Evolutionary conservation across 1,284 basidiomycete species (phyloP), one percentile per base, ranked within the genome.

Genomic region (Rhodofomes roseus): DNA sequence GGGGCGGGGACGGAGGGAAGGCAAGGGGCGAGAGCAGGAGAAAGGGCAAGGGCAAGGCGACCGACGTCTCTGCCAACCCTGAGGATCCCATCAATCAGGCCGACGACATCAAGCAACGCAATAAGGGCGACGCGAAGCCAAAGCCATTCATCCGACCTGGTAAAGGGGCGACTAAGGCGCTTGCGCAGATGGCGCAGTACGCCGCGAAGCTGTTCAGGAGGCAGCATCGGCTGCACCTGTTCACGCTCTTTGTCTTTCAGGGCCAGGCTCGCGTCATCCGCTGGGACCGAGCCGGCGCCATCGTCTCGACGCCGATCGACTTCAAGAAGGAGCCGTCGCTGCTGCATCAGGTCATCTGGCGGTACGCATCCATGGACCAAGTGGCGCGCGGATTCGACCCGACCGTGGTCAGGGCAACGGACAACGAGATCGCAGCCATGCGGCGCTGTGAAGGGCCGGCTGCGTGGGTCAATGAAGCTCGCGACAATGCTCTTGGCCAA

Each of bases 261-360:
- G 12, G 53, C 40, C 27, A 25, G 27, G n/a, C n/a, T n/a, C n/a
- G n/a, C n/a, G n/a, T n/a, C n/a, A n/a, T n/a, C n/a, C n/a, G n/a
- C n/a, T n/a, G 64, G 62, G 66, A 67, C 50, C 61, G 57, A n/a
- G 59, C 62, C 18, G 64, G 63, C 1, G 58, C 58, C 46, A 60
- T 64, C 20, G 57, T 62, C 34, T 55, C 62, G 2, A 44, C 56
- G 25, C 27, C 27, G 18, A 62, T 67, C 59, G 34, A 64, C 54
- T 62, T 61, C 55, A 46, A 50, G 23, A 25, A 56, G 18, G 12
- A 61, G 4, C 60, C 60, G 4, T 18, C 31, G 2, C 7, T 56
- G 8, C 57, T 67, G 5, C 27, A 39, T n/a, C 43, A 60, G n/a
- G 62, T 65, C 48, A 43, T 67, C 12, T 61, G 58, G 57, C 58